Conservation (phyloP, 129 eudicot species). For the Arctium lappa region DNA sequence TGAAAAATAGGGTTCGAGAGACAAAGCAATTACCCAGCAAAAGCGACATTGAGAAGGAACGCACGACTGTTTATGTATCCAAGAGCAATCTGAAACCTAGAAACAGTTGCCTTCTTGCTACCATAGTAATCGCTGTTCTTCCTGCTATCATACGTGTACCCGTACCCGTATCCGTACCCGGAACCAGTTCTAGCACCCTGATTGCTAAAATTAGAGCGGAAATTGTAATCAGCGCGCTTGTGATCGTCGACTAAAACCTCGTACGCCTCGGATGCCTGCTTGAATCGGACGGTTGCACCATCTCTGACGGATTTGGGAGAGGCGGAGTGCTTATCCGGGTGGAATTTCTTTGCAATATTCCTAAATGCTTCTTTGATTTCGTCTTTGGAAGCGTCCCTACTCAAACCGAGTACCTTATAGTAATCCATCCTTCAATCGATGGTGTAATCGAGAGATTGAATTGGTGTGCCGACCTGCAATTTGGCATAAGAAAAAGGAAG, state of each 20-base stretch:
- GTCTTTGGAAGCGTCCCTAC: slow-evolving; percentile 58
- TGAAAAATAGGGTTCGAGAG: not conserved
- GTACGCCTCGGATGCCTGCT: slow-evolving; percentile 87
- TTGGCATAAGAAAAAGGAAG: not conserved
- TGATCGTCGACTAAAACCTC: slow-evolving; percentile 75
- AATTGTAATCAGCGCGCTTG: slow-evolving; percentile 78
- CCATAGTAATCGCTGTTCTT: slow-evolving; percentile 8
- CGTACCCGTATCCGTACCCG: slow-evolving; percentile 38
- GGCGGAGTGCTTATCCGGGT: slow-evolving; percentile 81
- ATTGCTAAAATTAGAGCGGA: slow-evolving; percentile 18
- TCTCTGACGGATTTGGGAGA: slow-evolving; percentile 57
- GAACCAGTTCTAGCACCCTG: not conserved
- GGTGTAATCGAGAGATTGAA: not conserved
- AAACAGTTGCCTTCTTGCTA: slow-evolving; percentile 17
- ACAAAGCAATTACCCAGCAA: slow-evolving; percentile 51
- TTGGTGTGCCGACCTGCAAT: not conserved
- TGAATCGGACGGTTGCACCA: slow-evolving; percentile 72
- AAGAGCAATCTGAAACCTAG: slow-evolving; percentile 34
- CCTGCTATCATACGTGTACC: slow-evolving; percentile 28
- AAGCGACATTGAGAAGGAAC: slow-evolving; percentile 70
- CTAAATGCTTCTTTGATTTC: slow-evolving; percentile 86
- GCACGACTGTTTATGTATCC: slow-evolving; percentile 58
- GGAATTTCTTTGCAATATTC: slow-evolving; percentile 65
- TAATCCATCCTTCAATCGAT: slow-evolving; percentile 36
- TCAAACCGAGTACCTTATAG: slow-evolving; percentile 59